phyloP scores from a whole-genome alignment of 345 rosid species.

The Noccaea bulbosa region DNA sequence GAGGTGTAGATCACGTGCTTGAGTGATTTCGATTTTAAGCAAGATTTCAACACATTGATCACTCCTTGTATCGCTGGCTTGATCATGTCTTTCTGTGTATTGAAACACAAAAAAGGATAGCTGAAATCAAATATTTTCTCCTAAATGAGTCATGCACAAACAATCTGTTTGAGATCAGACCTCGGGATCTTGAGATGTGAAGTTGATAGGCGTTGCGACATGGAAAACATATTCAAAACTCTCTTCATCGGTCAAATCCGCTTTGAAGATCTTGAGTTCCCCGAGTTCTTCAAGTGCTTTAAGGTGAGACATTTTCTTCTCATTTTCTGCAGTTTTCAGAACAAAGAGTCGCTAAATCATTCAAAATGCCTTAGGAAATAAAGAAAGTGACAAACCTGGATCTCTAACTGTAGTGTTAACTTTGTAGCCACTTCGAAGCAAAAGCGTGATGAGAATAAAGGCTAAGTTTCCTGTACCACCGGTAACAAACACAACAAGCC shows the following conservation, averaged over 20 bases:
- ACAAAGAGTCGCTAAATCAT: constrained; percentile 11
- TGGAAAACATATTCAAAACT: constrained; percentile 79
- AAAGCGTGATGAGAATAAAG: constrained; percentile 64
- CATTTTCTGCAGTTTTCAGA: constrained; percentile 51
- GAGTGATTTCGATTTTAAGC: constrained; percentile 62
- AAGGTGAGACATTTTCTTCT: constrained; percentile 67
- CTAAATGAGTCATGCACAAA: too few relatives aligned
- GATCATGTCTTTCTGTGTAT: constrained; percentile 78
- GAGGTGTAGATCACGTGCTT: constrained; percentile 86
- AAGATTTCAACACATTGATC: constrained; percentile 72
- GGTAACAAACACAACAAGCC: constrained; percentile 82
- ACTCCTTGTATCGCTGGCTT: constrained; percentile 89
- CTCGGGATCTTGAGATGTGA: constrained; percentile 86
- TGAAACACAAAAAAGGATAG: neutral
- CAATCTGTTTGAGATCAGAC: constrained; percentile 49
- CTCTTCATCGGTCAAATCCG: constrained; percentile 72
- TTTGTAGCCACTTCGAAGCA: constrained; percentile 75
- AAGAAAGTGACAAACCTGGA: constrained; percentile 28
- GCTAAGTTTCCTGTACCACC: constrained; percentile 87
- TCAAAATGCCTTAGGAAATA: neutral
- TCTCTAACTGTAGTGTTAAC: constrained; percentile 88
- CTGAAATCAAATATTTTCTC: too few relatives aligned
- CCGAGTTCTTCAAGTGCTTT: constrained; percentile 58
- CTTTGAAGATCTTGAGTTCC: constrained; percentile 63
- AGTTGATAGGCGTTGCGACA: constrained; percentile 88